Evolutionary conservation across 1,139 yeast species (phyloP).

Genomic region (Hansenula anomala): DNA sequence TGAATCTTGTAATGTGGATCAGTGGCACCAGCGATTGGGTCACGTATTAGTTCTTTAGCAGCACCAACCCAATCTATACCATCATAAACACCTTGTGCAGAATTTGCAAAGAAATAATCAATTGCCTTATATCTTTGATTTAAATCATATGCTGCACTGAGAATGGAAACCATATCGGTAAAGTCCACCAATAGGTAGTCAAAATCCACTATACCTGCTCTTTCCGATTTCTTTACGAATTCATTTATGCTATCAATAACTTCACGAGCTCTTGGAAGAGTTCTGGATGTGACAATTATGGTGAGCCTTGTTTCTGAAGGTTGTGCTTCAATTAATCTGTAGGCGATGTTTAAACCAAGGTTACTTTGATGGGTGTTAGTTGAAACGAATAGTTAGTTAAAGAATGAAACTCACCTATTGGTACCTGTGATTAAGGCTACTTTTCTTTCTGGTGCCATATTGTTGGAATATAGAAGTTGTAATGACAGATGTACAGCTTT

Average conservation of each 20-base stretch:
- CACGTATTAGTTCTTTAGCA: slow-evolving; percentile 49
- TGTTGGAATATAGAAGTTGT: neutral
- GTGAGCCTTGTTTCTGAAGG: slow-evolving; percentile 56
- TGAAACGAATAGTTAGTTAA: too few species aligned
- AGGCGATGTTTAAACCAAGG: slow-evolving; percentile 81
- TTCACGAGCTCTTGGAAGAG: slow-evolving; percentile 76
- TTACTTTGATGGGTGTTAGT: slow-evolving; percentile 39
- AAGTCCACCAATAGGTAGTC: slow-evolving; percentile 87
- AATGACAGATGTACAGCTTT: too few species aligned
- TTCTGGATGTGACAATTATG: slow-evolving; percentile 81
- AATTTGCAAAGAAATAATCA: slow-evolving; percentile 79
- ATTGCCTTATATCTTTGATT: slow-evolving; percentile 56
- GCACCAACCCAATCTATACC: slow-evolving; percentile 89
- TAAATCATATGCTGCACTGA: slow-evolving; percentile 70
- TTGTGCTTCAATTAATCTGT: slow-evolving; percentile 60
- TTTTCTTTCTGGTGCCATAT: slow-evolving; percentile 24
- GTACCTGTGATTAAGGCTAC: slow-evolving; percentile 62
- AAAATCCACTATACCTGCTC: slow-evolving; percentile 62
- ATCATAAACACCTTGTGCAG: slow-evolving; percentile 82
- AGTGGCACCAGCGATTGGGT: slow-evolving; percentile 79
- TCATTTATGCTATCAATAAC: slow-evolving; percentile 60
- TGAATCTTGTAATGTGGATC: slow-evolving; percentile 83
- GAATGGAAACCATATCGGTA: slow-evolving; percentile 82
- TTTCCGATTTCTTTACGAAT: slow-evolving; percentile 38
- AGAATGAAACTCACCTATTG: slow-evolving; percentile 32